Conservation (phyloP, 345 rosid species). For the Camelina neglecta region DNA sequence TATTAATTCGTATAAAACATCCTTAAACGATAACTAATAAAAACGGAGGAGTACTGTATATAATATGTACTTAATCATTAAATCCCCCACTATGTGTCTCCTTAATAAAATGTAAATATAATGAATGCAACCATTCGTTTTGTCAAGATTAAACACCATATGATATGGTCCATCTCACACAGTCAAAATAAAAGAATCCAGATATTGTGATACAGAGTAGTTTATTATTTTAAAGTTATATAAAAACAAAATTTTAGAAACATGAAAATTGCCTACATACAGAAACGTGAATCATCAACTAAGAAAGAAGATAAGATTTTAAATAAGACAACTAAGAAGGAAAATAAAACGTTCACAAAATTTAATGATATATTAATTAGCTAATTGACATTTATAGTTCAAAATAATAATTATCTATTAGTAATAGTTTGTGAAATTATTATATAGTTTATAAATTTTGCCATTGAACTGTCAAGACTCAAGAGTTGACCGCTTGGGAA, state of each 20-base stretch:
- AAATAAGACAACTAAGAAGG: neutral
- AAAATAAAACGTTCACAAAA: neutral
- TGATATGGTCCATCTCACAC: neutral
- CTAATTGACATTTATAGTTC: neutral
- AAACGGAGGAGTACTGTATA: too few species aligned
- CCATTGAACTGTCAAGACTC: neutral
- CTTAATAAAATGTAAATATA: neutral
- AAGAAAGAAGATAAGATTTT: neutral
- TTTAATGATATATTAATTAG: neutral
- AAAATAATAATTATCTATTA: neutral
- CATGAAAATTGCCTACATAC: neutral
- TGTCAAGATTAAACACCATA: neutral
- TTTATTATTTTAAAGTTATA: neutral
- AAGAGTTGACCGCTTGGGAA: neutral
- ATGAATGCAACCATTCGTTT: neutral
- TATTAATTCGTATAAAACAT: too few species aligned
- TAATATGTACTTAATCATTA: neutral
- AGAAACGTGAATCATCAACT: neutral
- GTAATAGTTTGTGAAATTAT: neutral
- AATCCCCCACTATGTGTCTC: neutral
- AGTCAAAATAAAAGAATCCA: neutral
- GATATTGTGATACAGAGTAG: neutral
- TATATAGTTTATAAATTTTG: neutral
- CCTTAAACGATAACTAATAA: too few species aligned
- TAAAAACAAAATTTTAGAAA: neutral